phyloP scores from a whole-genome alignment of 192 early-diverging fungal species.

The Backusella circina region DNA sequence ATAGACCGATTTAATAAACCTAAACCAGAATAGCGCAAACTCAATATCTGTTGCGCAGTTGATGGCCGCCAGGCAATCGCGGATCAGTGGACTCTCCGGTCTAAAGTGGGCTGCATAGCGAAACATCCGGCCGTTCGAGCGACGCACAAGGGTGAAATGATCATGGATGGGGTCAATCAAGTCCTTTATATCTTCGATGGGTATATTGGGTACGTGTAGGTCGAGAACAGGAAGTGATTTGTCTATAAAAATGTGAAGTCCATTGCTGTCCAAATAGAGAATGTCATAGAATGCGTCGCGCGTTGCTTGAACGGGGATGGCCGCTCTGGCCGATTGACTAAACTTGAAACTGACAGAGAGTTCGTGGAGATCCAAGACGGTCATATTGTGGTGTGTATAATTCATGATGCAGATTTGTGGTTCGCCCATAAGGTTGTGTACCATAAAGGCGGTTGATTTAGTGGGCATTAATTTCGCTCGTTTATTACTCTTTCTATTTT shows the following conservation, averaged over 20 bases:
- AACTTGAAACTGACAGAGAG: neutral
- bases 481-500: neutral
- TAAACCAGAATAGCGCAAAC: constrained; percentile 2
- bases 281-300: neutral
- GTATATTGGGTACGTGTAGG: neutral
- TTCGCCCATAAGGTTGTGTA: neutral
- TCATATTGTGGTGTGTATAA: neutral
- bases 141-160: neutral
- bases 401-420: constrained; percentile 9
- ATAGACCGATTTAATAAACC: neutral
- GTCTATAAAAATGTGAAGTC: neutral
- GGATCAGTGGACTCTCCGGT: neutral
- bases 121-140: neutral
- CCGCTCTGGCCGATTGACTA: neutral
- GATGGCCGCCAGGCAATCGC: constrained; percentile 11
- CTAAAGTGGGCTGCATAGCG: neutral
- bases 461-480: neutral
- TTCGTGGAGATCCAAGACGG: neutral
- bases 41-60: neutral
- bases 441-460: neutral
- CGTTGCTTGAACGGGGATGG: constrained; percentile 3
- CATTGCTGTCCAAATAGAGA: neutral
- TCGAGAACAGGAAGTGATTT: neutral
- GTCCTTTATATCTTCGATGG: neutral
- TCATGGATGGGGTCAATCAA: neutral